Base-by-base conservation (phyloP, 768 basidiomycete species). In the Sutorius australiensis region DNA sequence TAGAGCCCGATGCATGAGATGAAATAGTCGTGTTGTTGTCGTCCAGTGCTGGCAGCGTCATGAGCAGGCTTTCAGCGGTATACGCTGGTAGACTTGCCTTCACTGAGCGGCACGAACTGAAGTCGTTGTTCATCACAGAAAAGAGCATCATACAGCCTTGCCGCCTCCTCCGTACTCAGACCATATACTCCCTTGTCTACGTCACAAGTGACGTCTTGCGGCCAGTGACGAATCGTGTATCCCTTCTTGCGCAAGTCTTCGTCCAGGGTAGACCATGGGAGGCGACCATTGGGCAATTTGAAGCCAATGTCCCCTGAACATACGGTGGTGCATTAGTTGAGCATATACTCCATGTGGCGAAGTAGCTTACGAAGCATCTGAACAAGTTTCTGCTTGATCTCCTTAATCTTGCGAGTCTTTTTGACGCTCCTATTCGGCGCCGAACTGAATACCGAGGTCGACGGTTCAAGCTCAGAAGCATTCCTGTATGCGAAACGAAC, bases 241-340 rank as follows among this genome's bases (percentile, higher is more conserved):
- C 58, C 54, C 2, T 40, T 39, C 37, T 39, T 53, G 12, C 6
- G 6, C 1, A 56, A 9, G 9, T 60, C 46, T 4, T 8, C n/a
- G n/a, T 57, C 43, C 17, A 61, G 55, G 3, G 55, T 61, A 2
- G 51, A 54, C 60, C 58, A 57, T 0, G 51, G 60, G 0, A 61
- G 54, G 0, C 54, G 54, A 17, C 46, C 39, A 0, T 48, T 48
- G 3, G 48, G 8, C 13, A 56, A n/a, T 16, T n/a, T 21, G 36
- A 60, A 56, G 1, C 54, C 51, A 1, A 60, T 38, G 3, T 48
- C 39, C 3, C 54, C 58, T 60, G 24, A 1, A 46, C 31, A 3
- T 3, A 42, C 13, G 0, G 13, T 5, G 32, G 3, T 32, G 16
- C 2, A 13, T 4, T 6, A 3, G 27, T 21, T 5, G 5, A n/a